Evolutionary conservation across 106 monocot genomes (phyloP), one percentile per base, ranked within the genome.

Genomic region (Platanthera zijinensis): DNA sequence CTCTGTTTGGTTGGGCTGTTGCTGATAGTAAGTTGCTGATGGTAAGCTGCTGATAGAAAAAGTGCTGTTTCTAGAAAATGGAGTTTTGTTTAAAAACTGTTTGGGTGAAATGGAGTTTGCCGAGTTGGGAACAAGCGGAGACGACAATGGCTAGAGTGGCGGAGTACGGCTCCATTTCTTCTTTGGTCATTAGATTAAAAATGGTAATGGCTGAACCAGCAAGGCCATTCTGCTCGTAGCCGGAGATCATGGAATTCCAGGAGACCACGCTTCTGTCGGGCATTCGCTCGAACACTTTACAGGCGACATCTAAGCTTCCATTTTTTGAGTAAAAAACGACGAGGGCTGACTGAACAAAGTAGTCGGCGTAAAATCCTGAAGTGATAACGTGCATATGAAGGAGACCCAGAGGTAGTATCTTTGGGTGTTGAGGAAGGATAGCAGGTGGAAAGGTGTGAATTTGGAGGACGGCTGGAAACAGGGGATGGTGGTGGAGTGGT

Each of bases 171-270:
- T 73, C 78, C 1, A 76, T 48, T 19, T 57, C 69, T 22, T 21
- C 70, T 8, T 61, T 71, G 49, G 18, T 18, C 86, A 87, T 87
- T 61, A 32, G 48, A 7, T 28, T 5, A 54, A 90, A 90, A 10
- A 85, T 7, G 13, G 50, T n/a, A 13, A 90, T 63, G 10, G 87
- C 85, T 32, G 78, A 78, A 4, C 78, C 76, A 1, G 78, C 81
- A 52, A 79, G 59, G 10, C 90, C 90, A 67, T 90, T 90, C 78
- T 90, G 90, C 81, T 87, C 87, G 71, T 90, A 90, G 46, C 83
- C 87, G 14, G 84, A 83, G 46, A 90, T 85, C 81, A 89, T 82
- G 1, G 84, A 72, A 22, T 89, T 90, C 86, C 87, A 87, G 25
- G 87, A 80, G n/a, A 90, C 85, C 9, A 82, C 49, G 69, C 66